Conservation (phyloP, 306 rosid genomes). For the Psophocarpus tetragonolobus region DNA sequence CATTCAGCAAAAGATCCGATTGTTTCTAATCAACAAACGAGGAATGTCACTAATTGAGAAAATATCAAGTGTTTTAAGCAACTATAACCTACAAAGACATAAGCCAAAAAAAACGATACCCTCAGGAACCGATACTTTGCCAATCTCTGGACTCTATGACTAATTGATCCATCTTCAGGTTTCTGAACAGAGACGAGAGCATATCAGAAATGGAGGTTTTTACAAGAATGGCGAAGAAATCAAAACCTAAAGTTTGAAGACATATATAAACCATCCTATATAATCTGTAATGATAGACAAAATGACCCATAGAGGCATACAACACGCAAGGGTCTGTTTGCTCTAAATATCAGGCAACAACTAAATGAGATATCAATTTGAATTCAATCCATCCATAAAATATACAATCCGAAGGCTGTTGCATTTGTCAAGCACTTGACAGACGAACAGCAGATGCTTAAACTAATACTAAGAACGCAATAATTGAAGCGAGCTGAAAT, state of each 20-base stretch:
- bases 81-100: slow-evolving; percentile 16
- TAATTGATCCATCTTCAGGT: slow-evolving; percentile 99
- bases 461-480: slow-evolving; percentile 9
- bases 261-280: slow-evolving; percentile 18
- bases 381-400: neutral
- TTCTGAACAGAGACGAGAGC: slow-evolving; percentile 54
- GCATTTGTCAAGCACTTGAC: too few relatives aligned
- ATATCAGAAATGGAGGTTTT: neutral
- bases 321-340: neutral
- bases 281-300: neutral
- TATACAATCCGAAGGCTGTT: neutral
- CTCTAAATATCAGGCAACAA: slow-evolving; percentile 5
- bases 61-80: slow-evolving; percentile 21
- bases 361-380: neutral
- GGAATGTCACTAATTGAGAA: slow-evolving; percentile 30
- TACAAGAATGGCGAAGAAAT: slow-evolving; percentile 25
- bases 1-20: slow-evolving; percentile 94
- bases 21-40: slow-evolving; percentile 73
- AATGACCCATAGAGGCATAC: slow-evolving; percentile 10
- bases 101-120: slow-evolving; percentile 46
- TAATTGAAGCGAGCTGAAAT: slow-evolving; percentile 11
- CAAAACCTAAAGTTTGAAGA: slow-evolving; percentile 22
- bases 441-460: too few relatives aligned
- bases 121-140: slow-evolving; percentile 88
- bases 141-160: slow-evolving; percentile 89